Evolutionary conservation across 2,329 filamentous ascomycete genomes (phyloP).

Genomic region (Byssothecium circinans): DNA sequence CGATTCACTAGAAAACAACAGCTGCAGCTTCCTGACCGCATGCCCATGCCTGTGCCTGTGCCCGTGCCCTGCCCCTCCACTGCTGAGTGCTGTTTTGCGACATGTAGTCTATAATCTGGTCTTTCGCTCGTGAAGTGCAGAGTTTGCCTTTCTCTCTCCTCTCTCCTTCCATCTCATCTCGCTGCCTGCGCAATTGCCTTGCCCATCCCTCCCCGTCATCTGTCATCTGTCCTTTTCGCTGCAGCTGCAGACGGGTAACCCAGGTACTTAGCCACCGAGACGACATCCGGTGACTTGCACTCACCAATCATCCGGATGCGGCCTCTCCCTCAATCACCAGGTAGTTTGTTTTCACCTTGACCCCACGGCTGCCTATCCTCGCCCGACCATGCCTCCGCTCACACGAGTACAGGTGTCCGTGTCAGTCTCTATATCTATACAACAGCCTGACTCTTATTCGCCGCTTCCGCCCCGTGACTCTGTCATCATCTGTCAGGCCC

Average conservation of each 20-base stretch:
- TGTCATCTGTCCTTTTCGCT: not conserved
- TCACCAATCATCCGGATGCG: not conserved
- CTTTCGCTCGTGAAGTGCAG: not conserved
- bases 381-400: conserved; percentile 9
- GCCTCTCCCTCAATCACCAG: not conserved
- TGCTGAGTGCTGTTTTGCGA: too few relatives aligned
- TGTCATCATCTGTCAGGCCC: too few relatives aligned
- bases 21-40: not conserved
- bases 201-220: not conserved
- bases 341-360: not conserved
- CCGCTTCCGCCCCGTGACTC: conserved; percentile 19
- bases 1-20: not conserved
- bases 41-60: too few relatives aligned
- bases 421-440: conserved; percentile 3
- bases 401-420: conserved; percentile 18
- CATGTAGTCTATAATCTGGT: too few relatives aligned
- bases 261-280: not conserved
- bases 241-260: not conserved
- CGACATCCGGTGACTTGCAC: not conserved
- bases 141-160: not conserved
- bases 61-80: too few relatives aligned
- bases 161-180: not conserved
- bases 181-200: not conserved
- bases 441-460: conserved; percentile 16
- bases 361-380: not conserved